Evolutionary conservation across 768 basidiomycete species (phyloP).

Genomic region (Cystofilobasidium bisporidii): DNA sequence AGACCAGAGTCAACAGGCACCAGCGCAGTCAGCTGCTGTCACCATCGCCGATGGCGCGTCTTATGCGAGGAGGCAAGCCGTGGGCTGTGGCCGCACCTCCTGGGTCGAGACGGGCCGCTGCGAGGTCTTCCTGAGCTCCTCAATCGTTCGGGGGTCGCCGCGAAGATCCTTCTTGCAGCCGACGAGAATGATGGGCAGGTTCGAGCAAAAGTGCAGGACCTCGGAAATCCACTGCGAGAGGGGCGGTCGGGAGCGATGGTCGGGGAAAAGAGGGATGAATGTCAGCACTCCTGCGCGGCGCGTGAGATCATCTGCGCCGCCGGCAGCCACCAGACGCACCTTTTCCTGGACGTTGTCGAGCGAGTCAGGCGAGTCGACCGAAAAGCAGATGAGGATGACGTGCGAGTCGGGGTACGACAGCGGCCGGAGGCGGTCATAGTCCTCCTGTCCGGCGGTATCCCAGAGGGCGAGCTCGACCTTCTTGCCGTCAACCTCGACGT

Average conservation of each 20-base stretch:
- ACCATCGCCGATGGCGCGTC: no score
- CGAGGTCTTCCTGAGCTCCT: constrained; percentile 85
- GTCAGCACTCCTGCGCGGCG: no score
- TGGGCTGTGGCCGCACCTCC: no score
- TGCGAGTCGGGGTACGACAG: constrained; percentile 99
- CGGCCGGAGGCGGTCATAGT: constrained; percentile 83
- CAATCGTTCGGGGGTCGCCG: constrained; percentile 82
- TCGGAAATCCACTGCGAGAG: constrained; percentile 84
- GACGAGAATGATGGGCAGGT: constrained; percentile 90
- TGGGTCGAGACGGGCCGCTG: constrained; percentile 90
- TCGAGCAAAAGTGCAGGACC: constrained; percentile 93
- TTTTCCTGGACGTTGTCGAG: constrained; percentile 99
- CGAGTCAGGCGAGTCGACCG: constrained; percentile 94
- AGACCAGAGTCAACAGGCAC: background rate
- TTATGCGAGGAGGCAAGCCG: no score
- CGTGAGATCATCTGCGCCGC: no score
- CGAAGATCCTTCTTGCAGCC: constrained; percentile 99
- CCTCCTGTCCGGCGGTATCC: constrained; percentile 99
- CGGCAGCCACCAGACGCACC: no score
- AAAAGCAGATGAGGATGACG: constrained; percentile 98
- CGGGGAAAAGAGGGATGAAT: no score
- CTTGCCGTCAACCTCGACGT: constrained; percentile 96
- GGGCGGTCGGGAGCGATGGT: no score
- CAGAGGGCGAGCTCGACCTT: constrained; percentile 96
- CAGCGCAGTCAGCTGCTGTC: no score